These are phyloP conservation scores for Penicillium vulpinum DNA, from an alignment of 2,329 filamentous ascomycete species.

Conservation along the genomic window DNA sequence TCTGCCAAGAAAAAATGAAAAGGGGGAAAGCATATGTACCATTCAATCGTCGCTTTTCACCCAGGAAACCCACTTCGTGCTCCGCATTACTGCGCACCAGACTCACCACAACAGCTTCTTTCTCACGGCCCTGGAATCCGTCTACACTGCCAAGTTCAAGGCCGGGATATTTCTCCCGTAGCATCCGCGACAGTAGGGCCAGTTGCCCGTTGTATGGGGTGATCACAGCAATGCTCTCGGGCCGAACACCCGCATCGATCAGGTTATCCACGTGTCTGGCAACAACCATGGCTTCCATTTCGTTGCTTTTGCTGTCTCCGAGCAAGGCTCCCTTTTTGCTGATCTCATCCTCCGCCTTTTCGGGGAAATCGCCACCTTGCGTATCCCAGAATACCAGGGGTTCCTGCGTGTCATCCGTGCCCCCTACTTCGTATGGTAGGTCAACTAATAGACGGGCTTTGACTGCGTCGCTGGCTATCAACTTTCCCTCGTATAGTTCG, in stretches of 20 bases:
- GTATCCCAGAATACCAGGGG: slow-evolving; percentile 94
- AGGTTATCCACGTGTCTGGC: slow-evolving; percentile 73
- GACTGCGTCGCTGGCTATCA: slow-evolving; percentile 79
- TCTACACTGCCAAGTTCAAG: slow-evolving; percentile 96
- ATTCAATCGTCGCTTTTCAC: slow-evolving; percentile 87
- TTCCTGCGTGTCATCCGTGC: slow-evolving; percentile 82
- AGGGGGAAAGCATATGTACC: slow-evolving; percentile 55
- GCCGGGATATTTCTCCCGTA: slow-evolving; percentile 79
- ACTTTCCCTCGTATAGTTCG: slow-evolving; percentile 78
- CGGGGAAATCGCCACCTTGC: slow-evolving; percentile 87
- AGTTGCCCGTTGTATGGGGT: slow-evolving; percentile 97
- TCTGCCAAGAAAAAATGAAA: slow-evolving; percentile 9
- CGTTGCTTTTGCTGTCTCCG: slow-evolving; percentile 84
- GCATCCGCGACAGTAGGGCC: slow-evolving; percentile 68
- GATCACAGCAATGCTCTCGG: slow-evolving; percentile 86
- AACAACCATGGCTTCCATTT: slow-evolving; percentile 82
- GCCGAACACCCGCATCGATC: slow-evolving; percentile 73
- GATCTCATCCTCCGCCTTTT: slow-evolving; percentile 72
- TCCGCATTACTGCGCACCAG: slow-evolving; percentile 89
- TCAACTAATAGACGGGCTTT: slow-evolving; percentile 72
- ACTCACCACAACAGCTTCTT: slow-evolving; percentile 90
- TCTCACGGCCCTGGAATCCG: slow-evolving; percentile 95
- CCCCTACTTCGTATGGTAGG: slow-evolving; percentile 72
- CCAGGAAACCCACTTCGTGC: slow-evolving; percentile 87
- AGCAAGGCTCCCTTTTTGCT: slow-evolving; percentile 54